A percentile compares a stretch with the other conserved stretches of the same genome.
Conservation (phyloP, 2,329 filamentous ascomycete genomes). For the Monosporascus sp. region DNA sequence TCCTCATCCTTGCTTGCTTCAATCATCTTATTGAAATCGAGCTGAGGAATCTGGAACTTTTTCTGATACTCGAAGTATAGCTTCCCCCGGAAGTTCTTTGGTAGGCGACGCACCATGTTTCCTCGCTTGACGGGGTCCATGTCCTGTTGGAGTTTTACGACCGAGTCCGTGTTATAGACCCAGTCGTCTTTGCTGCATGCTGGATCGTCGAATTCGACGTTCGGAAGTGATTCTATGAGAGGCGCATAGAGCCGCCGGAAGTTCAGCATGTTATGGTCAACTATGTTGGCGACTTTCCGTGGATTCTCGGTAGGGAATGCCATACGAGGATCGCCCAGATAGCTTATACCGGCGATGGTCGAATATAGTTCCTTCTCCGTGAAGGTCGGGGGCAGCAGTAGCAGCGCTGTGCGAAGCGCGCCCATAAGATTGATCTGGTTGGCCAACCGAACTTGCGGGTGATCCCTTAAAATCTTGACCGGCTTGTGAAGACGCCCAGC, state of each 20-base stretch:
- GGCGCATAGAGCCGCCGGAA: constrained; percentile 90
- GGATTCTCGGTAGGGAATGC: constrained; percentile 82
- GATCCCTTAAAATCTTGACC: constrained; percentile 89
- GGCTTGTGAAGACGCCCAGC: constrained; percentile 94
- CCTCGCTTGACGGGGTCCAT: constrained; percentile 87
- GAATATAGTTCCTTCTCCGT: constrained; percentile 84
- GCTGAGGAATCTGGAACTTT: constrained; percentile 78
- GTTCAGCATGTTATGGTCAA: constrained; percentile 82
- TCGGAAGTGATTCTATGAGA: constrained; percentile 83
- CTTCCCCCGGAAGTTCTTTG: constrained; percentile 78
- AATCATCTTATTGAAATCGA: constrained; percentile 82
- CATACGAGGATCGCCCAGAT: constrained; percentile 97
- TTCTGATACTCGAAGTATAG: constrained; percentile 94
- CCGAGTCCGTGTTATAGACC: constrained; percentile 56
- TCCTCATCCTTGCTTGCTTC: constrained; percentile 68
- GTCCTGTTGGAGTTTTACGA: constrained; percentile 73
- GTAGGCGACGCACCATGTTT: constrained; percentile 93
- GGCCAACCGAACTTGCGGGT: constrained; percentile 83
- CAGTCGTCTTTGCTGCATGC: constrained; percentile 54
- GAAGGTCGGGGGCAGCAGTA: constrained; percentile 79
- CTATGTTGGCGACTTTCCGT: constrained; percentile 89
- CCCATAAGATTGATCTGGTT: constrained; percentile 96
- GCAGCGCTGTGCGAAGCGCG: constrained; percentile 80
- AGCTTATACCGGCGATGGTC: constrained; percentile 87
- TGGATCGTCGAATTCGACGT: constrained; percentile 69